Conservation (phyloP, 192 early-diverging fungal genomes). For the Thamnidium elegans region DNA sequence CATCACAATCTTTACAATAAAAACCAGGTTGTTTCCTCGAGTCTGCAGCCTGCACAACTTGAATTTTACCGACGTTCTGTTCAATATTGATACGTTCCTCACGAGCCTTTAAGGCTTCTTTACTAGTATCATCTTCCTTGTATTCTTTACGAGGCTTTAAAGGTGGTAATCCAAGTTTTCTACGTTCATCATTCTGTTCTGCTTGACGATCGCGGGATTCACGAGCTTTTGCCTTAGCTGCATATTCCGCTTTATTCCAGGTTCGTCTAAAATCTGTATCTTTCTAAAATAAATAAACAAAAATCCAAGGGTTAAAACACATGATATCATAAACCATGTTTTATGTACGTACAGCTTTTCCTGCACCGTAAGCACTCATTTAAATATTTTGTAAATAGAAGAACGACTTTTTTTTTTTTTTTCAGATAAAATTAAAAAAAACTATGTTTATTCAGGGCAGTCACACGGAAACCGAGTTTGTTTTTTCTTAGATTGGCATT, state of each 20-base stretch:
- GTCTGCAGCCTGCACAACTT: constrained; percentile 66
- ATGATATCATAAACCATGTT: background rate
- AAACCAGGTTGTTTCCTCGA: constrained; percentile 79
- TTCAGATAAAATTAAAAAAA: too few relatives aligned
- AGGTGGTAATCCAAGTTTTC: constrained; percentile 33
- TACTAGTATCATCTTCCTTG: constrained; percentile 20
- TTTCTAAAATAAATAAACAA: constrained; percentile 31
- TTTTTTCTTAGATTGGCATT: too few relatives aligned
- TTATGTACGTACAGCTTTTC: constrained; percentile 15
- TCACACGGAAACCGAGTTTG: too few relatives aligned
- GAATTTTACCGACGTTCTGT: constrained; percentile 75
- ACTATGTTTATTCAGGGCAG: too few relatives aligned
- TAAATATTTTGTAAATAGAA: background rate
- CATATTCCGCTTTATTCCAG: constrained; percentile 47
- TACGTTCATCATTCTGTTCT: constrained; percentile 39
- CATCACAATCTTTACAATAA: constrained; percentile 88
- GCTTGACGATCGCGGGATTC: constrained; percentile 26
- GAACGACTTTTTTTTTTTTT: too few relatives aligned
- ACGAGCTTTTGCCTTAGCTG: constrained; percentile 33
- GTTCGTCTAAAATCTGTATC: constrained; percentile 42
- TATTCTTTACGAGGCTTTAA: constrained; percentile 20
- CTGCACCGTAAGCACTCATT: constrained; percentile 25
- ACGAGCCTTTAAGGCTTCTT: constrained; percentile 36
- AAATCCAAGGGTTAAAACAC: background rate
- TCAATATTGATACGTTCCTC: constrained; percentile 66